These are phyloP conservation scores for Colletotrichum viniferum DNA, from an alignment of 2,329 filamentous ascomycete species.

Conservation along the genomic window DNA sequence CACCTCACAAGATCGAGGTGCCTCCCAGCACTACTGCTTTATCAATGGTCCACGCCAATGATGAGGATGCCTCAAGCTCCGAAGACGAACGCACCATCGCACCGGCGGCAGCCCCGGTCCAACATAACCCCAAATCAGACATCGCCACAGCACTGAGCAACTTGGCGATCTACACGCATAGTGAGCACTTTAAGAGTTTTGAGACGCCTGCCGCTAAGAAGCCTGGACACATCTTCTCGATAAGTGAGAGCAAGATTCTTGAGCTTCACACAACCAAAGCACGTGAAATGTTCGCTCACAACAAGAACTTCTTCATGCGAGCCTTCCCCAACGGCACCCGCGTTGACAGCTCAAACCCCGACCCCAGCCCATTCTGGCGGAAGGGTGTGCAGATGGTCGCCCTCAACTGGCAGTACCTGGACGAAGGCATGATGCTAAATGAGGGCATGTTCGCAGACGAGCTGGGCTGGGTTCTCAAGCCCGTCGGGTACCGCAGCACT, in stretches of 20 bases:
- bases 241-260: conserved; percentile 80
- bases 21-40: conserved; percentile 34
- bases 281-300: conserved; percentile 83
- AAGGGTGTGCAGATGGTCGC: conserved; percentile 97
- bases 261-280: conserved; percentile 64
- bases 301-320: conserved; percentile 85
- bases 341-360: conserved; percentile 90
- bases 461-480: conserved; percentile 86
- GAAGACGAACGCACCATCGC: conserved; percentile 44
- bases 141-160: conserved; percentile 75
- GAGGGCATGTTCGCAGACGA: conserved; percentile 95
- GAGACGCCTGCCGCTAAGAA: conserved; percentile 65
- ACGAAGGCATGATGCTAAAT: conserved; percentile 95
- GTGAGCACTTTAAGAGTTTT: conserved; percentile 79
- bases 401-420: conserved; percentile 95
- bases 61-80: conserved; percentile 45
- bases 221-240: conserved; percentile 80
- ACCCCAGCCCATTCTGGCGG: conserved; percentile 90
- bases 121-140: conserved; percentile 53
- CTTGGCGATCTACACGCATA: conserved; percentile 85
- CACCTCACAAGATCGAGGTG: conserved; percentile 38
- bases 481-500: conserved; percentile 69
- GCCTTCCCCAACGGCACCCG: conserved; percentile 85
- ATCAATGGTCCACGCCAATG: conserved; percentile 32
- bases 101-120: neutral